A percentile compares a stretch with the other conserved stretches of the same genome.
Conservation (phyloP, 1,284 basidiomycete genomes). For the Termitomyces sp. region DNA sequence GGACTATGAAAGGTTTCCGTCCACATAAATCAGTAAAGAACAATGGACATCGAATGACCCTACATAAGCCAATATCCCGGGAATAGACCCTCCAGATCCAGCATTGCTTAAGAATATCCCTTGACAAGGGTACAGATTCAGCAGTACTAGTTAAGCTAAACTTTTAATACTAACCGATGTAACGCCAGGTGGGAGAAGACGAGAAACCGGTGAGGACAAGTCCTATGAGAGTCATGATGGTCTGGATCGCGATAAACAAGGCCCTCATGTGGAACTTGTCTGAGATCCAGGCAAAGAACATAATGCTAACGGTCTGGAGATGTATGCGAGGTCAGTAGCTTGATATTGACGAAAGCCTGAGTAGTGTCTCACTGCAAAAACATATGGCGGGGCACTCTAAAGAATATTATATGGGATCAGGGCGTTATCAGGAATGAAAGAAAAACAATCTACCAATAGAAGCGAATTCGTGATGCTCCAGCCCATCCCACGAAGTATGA, state of each 20-base stretch:
- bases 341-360: background rate
- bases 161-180: slow-evolving; percentile 30
- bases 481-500: slow-evolving; percentile 42
- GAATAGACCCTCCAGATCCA: slow-evolving; percentile 40
- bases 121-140: slow-evolving; percentile 16
- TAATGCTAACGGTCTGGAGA: slow-evolving; percentile 32
- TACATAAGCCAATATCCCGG: slow-evolving; percentile 45
- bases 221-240: slow-evolving; percentile 35
- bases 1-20: slow-evolving; percentile 26
- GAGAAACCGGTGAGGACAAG: slow-evolving; percentile 36
- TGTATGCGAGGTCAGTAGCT: background rate
- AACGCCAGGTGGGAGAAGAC: slow-evolving; percentile 32
- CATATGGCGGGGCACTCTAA: slow-evolving; percentile 44
- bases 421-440: background rate
- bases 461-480: slow-evolving; percentile 38
- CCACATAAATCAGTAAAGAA: slow-evolving; percentile 5
- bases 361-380: slow-evolving; percentile 34
- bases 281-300: slow-evolving; percentile 42
- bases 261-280: slow-evolving; percentile 39
- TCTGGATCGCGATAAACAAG: slow-evolving; percentile 37
- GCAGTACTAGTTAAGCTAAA: background rate
- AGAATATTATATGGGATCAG: background rate
- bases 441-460: slow-evolving; percentile 30
- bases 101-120: slow-evolving; percentile 41
- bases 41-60: slow-evolving; percentile 16